A percentile compares a stretch with the other conserved stretches of the same genome.
These are phyloP conservation scores for Striga hermonthica DNA, from an alignment of 305 asterid species.

Conservation along the genomic window DNA sequence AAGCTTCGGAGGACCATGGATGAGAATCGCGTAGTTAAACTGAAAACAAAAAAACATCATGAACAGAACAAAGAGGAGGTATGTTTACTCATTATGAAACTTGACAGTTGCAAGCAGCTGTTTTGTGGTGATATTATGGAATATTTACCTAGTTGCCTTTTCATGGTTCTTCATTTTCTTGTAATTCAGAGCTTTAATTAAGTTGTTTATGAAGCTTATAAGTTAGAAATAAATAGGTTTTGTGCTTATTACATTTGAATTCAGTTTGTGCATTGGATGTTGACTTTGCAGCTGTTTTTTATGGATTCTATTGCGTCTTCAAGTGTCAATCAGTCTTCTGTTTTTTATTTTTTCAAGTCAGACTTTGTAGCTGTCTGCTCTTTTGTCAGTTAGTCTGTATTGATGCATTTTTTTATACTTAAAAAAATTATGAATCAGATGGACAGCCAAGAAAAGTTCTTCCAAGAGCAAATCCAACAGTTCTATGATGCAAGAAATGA, in stretches of 20 bases:
- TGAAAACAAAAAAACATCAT: conserved; percentile 46
- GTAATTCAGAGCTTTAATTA: neutral
- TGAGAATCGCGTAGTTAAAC: conserved; percentile 42
- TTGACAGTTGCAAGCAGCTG: conserved; percentile 12
- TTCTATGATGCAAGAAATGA: conserved; percentile 50
- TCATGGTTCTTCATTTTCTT: neutral
- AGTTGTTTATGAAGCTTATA: conserved; percentile 15
- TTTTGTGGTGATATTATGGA: conserved; percentile 2
- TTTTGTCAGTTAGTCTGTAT: neutral
- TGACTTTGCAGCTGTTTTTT: conserved; percentile 7
- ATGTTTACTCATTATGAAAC: conserved; percentile 25
- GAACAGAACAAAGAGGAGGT: conserved; percentile 66
- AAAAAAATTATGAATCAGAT: conserved; percentile 40
- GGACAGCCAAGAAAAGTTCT: conserved; percentile 70
- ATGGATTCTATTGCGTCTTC: neutral
- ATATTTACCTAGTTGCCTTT: neutral
- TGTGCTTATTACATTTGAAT: neutral
- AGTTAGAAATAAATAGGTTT: conserved; percentile 1
- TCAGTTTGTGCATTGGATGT: neutral
- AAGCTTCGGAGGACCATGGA: conserved; percentile 41
- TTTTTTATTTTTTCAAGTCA: neutral
- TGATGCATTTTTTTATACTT: conserved; percentile 23
- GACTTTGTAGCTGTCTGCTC: conserved; percentile 9
- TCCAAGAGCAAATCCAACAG: conserved; percentile 48
- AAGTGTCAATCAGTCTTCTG: neutral